Conservation (phyloP, 2,329 filamentous ascomycete species). For the Celoporthe dispersa region DNA sequence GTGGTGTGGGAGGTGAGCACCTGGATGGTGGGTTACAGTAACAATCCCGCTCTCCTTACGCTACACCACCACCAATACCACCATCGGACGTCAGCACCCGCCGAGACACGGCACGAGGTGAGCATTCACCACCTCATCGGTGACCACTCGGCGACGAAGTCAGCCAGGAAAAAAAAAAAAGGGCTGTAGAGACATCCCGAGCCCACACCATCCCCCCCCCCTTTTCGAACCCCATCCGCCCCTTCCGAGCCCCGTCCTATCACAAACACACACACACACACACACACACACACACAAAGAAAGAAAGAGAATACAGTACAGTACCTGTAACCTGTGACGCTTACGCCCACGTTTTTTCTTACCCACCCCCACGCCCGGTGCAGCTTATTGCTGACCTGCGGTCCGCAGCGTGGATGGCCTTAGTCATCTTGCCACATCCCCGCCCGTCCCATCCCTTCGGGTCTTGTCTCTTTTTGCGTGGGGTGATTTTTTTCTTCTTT, state of each 20-base stretch:
- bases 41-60: background rate
- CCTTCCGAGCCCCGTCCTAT: conserved; percentile 7
- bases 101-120: conserved; percentile 11
- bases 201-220: background rate
- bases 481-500: background rate
- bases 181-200: conserved; percentile 10
- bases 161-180: conserved; percentile 14
- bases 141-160: conserved; percentile 22
- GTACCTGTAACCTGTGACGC: conserved; percentile 14
- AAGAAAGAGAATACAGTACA: background rate
- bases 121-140: conserved; percentile 3
- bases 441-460: conserved; percentile 1
- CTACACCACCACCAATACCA: conserved; percentile 12
- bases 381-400: conserved; percentile 18
- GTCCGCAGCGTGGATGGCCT: conserved; percentile 7
- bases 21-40: background rate
- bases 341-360: conserved; percentile 26
- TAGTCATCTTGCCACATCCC: background rate
- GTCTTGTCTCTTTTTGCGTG: background rate
- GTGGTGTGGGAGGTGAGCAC: conserved; percentile 6
- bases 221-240: conserved; percentile 8
- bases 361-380: conserved; percentile 17
- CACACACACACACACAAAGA: background rate
- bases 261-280: background rate
- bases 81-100: background rate